Percentiles rank a stretch among this genome's conserved stretches.
Conservation (phyloP, 345 rosid species). For the Gossypium herbaceum region DNA sequence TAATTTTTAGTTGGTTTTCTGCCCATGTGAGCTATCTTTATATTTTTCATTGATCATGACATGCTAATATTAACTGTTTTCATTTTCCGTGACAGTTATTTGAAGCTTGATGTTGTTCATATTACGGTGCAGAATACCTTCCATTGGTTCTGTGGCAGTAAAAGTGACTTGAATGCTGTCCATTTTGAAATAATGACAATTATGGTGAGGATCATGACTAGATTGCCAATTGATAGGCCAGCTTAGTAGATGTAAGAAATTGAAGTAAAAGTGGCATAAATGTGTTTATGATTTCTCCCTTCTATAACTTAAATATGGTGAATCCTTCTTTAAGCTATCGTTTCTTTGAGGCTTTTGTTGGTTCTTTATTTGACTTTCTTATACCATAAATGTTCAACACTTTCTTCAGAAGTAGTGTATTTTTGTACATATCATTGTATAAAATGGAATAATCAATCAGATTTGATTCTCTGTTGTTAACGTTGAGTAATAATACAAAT, state of each 20-base stretch:
- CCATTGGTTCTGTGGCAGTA: slow-evolving; percentile 76
- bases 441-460: not conserved
- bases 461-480: not conserved
- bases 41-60: not conserved
- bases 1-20: not conserved
- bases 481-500: not conserved
- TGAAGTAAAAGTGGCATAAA: not conserved
- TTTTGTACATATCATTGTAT: not conserved
- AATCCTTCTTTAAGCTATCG: not conserved
- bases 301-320: not conserved
- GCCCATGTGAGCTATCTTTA: not conserved
- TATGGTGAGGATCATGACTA: slow-evolving; percentile 51
- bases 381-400: not conserved
- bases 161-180: slow-evolving; percentile 72
- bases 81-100: slow-evolving; percentile 51
- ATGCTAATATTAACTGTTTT: slow-evolving; percentile 17
- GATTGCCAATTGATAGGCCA: not conserved
- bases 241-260: slow-evolving; percentile 8
- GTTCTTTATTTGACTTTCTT: not conserved
- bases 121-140: slow-evolving; percentile 80
- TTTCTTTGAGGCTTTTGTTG: not conserved
- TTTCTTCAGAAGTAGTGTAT: slow-evolving; percentile 5
- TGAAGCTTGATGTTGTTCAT: slow-evolving; percentile 96
- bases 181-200: slow-evolving; percentile 79
- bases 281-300: not conserved